Evolutionary conservation across 148 eudicot genomes (phyloP).

Genomic region (Nepenthes mirabilis): DNA sequence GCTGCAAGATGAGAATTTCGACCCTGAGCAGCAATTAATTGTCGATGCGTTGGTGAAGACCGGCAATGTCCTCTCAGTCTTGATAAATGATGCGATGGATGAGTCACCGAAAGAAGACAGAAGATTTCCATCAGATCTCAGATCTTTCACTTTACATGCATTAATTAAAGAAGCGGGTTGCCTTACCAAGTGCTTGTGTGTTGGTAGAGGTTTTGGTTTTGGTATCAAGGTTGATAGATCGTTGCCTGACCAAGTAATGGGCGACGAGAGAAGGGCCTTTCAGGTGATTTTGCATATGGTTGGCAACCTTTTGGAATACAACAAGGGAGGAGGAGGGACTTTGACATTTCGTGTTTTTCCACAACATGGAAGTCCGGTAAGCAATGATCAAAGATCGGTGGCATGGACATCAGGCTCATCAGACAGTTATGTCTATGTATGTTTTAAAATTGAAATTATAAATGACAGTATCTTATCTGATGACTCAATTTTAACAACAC

Average conservation of each 20-base stretch:
- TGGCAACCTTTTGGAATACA: conserved; percentile 51
- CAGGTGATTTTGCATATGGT: conserved; percentile 88
- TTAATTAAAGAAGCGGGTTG: conserved; percentile 63
- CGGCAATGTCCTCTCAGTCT: conserved; percentile 61
- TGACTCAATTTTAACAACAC: conserved; percentile 9
- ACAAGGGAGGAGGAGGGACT: conserved; percentile 33
- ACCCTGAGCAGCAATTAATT: conserved; percentile 66
- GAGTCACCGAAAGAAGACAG: conserved; percentile 21
- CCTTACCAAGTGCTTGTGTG: conserved; percentile 62
- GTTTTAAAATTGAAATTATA: conserved; percentile 52
- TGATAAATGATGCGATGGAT: conserved; percentile 45
- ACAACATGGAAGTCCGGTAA: conserved; percentile 41
- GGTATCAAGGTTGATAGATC: conserved; percentile 47
- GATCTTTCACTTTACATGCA: conserved; percentile 35
- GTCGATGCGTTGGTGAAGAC: conserved; percentile 67
- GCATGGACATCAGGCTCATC: conserved; percentile 46
- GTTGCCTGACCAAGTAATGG: conserved; percentile 54
- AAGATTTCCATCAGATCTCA: conserved; percentile 47
- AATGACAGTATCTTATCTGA: conserved; percentile 9
- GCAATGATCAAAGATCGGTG: conserved; percentile 49
- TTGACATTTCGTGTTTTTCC: conserved; percentile 34
- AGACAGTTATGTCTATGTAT: conserved; percentile 45
- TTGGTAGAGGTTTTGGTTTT: conserved; percentile 33
- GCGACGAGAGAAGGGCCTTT: conserved; percentile 73
- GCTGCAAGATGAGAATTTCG: neutral